Evolutionary conservation across 495 filamentous ascomycete genomes (phyloP), one percentile per base, ranked within the genome.

Genomic region (Neurospora sp.): DNA sequence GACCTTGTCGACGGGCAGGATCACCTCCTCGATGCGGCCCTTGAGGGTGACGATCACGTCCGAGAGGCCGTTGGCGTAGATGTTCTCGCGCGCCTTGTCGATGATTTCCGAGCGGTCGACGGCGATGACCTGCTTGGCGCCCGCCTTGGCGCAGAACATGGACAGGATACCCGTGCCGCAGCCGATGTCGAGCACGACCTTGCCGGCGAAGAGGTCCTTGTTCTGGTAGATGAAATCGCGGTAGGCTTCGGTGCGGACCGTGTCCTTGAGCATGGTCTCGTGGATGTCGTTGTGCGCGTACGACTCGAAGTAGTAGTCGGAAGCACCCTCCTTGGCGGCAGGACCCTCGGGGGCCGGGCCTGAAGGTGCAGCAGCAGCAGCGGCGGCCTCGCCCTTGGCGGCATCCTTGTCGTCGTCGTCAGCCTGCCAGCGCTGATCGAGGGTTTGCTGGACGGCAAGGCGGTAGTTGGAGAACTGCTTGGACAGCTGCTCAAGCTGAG

Each of bases 61-160:
- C 40, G 90, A 84, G 81, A 99, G 91, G 41, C 91, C 91, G 80
- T 98, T 98, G 80, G 87, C 87, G 79, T 89, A 91, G 72, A 98
- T 91, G 77, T 98, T 98, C 81, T 97, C 92, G 46, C 88, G 89
- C 44, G 96, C 96, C 85, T 97, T 97, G 80, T 95, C 90, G 79
- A 98, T 95, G 82, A 99, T 99, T 60, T 92, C 95, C 69, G 93
- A 96, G 88, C 96, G 96, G 82, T 99, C 96, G 18, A 99, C 96
- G 76, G 94, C 96, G 74, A 98, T 92, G 71, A 99, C 96, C 77
- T 93, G 93, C 81, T 94, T 92, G 31, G 96, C 96, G 77, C 96
- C 96, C 72, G 96, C 95, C 79, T 91, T 92, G 60, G 93, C 93
- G 77, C 95, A 97, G 84, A 99, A 98, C 95, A 97, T 98, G 80